Conservation (phyloP, 179 eudicot species). For the Nepenthes alata region DNA sequence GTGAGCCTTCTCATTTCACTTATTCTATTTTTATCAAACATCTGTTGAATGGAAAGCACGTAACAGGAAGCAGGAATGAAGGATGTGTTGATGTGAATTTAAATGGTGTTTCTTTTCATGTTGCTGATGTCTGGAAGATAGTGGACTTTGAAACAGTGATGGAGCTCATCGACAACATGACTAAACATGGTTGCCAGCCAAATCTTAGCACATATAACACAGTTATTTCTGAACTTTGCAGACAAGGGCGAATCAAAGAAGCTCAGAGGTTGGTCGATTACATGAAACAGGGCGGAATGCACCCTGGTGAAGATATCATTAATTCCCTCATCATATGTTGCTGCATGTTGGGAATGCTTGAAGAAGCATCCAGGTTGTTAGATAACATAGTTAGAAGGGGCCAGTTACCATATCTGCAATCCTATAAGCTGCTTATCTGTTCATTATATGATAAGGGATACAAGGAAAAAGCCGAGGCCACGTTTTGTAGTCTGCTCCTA, state of each 20-base stretch:
- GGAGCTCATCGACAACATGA: slow-evolving; percentile 44
- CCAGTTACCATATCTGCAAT: slow-evolving; percentile 43
- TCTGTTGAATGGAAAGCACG: slow-evolving; percentile 22
- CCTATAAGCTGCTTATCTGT: slow-evolving; percentile 44
- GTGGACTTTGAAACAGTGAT: slow-evolving; percentile 53
- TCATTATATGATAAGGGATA: slow-evolving; percentile 54
- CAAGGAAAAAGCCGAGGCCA: slow-evolving; percentile 36
- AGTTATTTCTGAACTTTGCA: slow-evolving; percentile 47
- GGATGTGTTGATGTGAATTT: slow-evolving; percentile 12
- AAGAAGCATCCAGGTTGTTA: slow-evolving; percentile 34
- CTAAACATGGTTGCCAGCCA: slow-evolving; percentile 37
- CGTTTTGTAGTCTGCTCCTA: slow-evolving; percentile 42
- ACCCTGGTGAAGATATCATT: slow-evolving; percentile 37
- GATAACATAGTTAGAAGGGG: slow-evolving; percentile 34
- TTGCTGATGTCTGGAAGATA: slow-evolving; percentile 55
- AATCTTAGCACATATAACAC: slow-evolving; percentile 35
- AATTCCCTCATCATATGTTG: slow-evolving; percentile 47
- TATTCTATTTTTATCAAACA: slow-evolving; percentile 63
- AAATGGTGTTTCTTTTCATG: slow-evolving; percentile 21
- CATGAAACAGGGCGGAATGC: slow-evolving; percentile 42
- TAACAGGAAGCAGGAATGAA: slow-evolving; percentile 10
- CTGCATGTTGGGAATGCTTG: slow-evolving; percentile 41
- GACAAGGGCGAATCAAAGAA: slow-evolving; percentile 45
- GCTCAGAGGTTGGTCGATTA: slow-evolving; percentile 45
- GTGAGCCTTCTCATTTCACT: slow-evolving; percentile 61